Evolutionary conservation across 352 stramenopile species (phyloP).

Genomic region (Discostella stelligera): DNA sequence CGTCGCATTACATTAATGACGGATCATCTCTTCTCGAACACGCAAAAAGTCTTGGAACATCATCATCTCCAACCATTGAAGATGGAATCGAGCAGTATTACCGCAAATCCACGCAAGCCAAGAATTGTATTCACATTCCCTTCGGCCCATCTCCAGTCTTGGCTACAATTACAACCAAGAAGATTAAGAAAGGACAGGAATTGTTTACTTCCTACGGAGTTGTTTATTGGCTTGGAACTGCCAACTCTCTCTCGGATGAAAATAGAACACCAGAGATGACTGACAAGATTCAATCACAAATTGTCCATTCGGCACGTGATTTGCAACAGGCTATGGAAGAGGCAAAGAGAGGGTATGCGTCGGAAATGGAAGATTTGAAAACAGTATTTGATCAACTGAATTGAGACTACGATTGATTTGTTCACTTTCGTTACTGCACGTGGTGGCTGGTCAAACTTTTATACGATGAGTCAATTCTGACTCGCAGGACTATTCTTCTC

Average conservation of each 20-base stretch:
- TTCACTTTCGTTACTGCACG: background rate
- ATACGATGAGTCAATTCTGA: background rate
- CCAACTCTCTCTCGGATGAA: slow-evolving; percentile 1
- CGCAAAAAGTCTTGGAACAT: background rate
- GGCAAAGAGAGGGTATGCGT: slow-evolving; percentile 12
- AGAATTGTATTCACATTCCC: slow-evolving; percentile 61
- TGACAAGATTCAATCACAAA: slow-evolving; percentile 38
- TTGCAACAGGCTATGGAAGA: slow-evolving; percentile 31
- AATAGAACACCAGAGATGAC: slow-evolving; percentile 22
- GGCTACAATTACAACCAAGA: slow-evolving; percentile 57
- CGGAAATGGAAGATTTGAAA: slow-evolving; percentile 28
- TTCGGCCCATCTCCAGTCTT: slow-evolving; percentile 55
- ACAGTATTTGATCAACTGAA: slow-evolving; percentile 10
- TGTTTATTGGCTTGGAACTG: slow-evolving; percentile 38
- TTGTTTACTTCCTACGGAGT: slow-evolving; percentile 62
- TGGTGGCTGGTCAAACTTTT: background rate
- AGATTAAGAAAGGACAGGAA: slow-evolving; percentile 60
- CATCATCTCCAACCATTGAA: slow-evolving; percentile 14
- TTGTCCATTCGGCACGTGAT: slow-evolving; percentile 42
- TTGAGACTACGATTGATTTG: background rate
- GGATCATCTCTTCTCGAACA: slow-evolving; percentile 37
- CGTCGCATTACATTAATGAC: slow-evolving; percentile 63
- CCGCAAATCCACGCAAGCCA: slow-evolving; percentile 20
- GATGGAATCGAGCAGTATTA: slow-evolving; percentile 58
- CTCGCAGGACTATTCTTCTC: background rate